Evolutionary conservation across 306 rosid genomes (phyloP).

Genomic region (Medicago ruthenica): DNA sequence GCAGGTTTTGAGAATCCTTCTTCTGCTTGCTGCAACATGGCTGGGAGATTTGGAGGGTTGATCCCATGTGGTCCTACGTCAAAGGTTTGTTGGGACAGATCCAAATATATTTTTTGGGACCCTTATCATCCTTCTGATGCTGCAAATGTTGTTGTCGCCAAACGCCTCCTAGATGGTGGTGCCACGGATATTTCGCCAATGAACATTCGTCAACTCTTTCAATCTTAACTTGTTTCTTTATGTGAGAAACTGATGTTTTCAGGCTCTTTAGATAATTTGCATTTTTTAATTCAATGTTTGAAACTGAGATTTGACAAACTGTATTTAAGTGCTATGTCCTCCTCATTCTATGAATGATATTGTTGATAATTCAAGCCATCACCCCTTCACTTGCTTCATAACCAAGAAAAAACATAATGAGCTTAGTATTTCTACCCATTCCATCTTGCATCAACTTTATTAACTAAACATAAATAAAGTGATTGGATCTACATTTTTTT

Average conservation of each 20-base stretch:
- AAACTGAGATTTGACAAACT: too few species aligned
- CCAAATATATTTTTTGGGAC: conserved; percentile 74
- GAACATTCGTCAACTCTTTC: conserved; percentile 53
- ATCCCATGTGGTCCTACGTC: conserved; percentile 66
- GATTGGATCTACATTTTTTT: too few species aligned
- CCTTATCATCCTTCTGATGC: conserved; percentile 77
- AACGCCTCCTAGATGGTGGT: conserved; percentile 57
- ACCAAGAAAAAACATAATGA: neutral
- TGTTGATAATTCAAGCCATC: conserved; percentile 15
- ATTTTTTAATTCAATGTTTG: neutral
- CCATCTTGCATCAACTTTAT: too few species aligned
- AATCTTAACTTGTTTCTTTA: conserved; percentile 18
- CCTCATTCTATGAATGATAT: neutral
- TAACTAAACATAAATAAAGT: too few species aligned
- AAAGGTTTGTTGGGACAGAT: conserved; percentile 59
- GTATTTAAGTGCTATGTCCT: neutral
- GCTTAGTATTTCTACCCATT: too few species aligned
- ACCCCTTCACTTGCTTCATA: neutral
- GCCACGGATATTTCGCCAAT: conserved; percentile 54
- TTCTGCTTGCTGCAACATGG: conserved; percentile 63
- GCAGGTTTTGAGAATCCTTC: conserved; percentile 64
- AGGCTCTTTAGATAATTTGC: neutral
- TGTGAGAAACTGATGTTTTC: neutral
- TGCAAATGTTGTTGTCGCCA: conserved; percentile 59
- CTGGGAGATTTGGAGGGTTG: conserved; percentile 69